These are phyloP conservation scores for Chlamydomonas schloesseri DNA, from an alignment of 139 green algal genomes.

Conservation along the genomic window DNA sequence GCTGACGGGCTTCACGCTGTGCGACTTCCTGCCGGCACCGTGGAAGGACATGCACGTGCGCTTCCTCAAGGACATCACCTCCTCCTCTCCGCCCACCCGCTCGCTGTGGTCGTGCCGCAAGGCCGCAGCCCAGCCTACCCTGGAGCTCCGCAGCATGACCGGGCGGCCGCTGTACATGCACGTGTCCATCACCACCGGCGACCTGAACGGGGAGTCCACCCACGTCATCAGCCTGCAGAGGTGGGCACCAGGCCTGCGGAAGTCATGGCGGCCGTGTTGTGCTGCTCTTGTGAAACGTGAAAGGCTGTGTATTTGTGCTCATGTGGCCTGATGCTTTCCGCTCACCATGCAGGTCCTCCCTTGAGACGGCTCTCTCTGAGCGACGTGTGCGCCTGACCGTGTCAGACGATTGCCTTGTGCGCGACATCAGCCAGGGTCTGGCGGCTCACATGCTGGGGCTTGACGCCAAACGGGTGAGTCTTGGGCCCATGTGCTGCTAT, in stretches of 20 bases:
- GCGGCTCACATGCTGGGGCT: not conserved
- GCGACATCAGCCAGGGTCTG: not conserved
- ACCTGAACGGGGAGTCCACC: not conserved
- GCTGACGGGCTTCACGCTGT: slow-evolving; percentile 2
- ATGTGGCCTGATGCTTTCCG: too few species aligned
- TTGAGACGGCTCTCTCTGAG: not conserved
- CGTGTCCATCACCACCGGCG: not conserved
- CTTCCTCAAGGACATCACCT: not conserved
- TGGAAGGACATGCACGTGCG: slow-evolving; percentile 38
- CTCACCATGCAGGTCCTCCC: slow-evolving; percentile 1
- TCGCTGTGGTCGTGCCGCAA: not conserved
- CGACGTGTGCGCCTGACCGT: slow-evolving; percentile 1
- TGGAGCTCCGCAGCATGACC: slow-evolving; percentile 10
- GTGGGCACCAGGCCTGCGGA: not conserved
- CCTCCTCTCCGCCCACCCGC: not conserved
- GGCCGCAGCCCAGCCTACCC: not conserved
- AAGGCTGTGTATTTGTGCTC: not conserved
- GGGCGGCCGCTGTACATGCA: slow-evolving; percentile 23
- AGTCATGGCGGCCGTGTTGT: not conserved
- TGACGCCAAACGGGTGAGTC: not conserved
- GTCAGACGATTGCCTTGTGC: not conserved
- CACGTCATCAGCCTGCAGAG: slow-evolving; percentile 6
- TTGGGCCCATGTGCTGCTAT: not conserved
- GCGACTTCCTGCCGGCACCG: slow-evolving; percentile 5
- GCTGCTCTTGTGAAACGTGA: not conserved